Evolutionary conservation across 768 basidiomycete genomes (phyloP).

Genomic region (Kwoniella sp.): DNA sequence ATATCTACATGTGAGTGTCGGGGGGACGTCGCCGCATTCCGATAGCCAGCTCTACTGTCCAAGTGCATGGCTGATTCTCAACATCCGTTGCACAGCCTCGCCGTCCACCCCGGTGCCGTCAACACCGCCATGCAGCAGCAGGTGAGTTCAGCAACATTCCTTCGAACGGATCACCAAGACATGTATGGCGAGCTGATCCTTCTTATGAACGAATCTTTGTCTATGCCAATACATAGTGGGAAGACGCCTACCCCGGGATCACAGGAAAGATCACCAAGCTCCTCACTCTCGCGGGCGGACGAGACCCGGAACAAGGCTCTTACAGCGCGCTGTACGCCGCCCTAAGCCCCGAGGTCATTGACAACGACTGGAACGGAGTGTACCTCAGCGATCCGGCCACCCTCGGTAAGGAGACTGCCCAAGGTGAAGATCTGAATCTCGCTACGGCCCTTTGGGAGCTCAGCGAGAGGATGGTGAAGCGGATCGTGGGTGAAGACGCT

Average conservation of each 20-base stretch:
- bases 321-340: conserved; percentile 49
- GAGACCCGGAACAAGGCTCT: conserved; percentile 47
- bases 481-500: conserved; percentile 44
- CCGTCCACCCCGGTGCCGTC: conserved; percentile 55
- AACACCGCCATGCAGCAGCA: conserved; percentile 54
- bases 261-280: conserved; percentile 35
- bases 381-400: conserved; percentile 50
- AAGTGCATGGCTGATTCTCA: too few relatives aligned
- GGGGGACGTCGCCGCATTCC: not conserved
- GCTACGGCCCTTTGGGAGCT: conserved; percentile 49
- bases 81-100: conserved; percentile 23
- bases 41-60: too few relatives aligned
- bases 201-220: too few relatives aligned
- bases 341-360: conserved; percentile 40
- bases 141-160: conserved; percentile 11
- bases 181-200: not conserved
- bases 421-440: conserved; percentile 41
- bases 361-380: conserved; percentile 49
- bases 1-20: conserved; percentile 43
- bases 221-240: conserved; percentile 27
- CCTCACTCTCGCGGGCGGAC: conserved; percentile 32
- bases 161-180: not conserved
- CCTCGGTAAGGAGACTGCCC: conserved; percentile 47
- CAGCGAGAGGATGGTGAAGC: conserved; percentile 45
- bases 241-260: conserved; percentile 47